Evolutionary conservation across 1,284 basidiomycete genomes (phyloP), one percentile per base, ranked within the genome.

Genomic region (Cutaneotrichosporon sp.): DNA sequence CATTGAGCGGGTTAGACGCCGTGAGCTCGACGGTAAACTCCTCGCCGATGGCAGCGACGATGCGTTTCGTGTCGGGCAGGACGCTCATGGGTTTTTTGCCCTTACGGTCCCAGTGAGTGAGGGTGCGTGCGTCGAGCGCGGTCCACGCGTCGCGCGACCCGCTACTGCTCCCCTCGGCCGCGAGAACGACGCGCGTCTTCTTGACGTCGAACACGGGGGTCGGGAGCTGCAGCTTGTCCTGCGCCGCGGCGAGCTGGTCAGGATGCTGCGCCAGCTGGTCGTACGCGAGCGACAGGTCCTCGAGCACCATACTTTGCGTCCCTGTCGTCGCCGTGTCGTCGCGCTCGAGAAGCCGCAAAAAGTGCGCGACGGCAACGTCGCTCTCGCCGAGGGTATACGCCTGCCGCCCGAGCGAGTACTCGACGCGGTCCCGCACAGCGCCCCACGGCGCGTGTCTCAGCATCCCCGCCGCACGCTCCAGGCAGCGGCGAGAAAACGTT

Each of bases 371-470:
- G 0, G 80, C 79, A 0, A 72, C 67, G 15, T 70, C 72, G 20
- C 76, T 72, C 45, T 77, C 64, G 8, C 79, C 78, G 8, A 77
- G 65, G 9, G 77, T 79, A 64, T 79, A 80, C 0, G 79, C 77
- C 52, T 80, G 79, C 43, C 77, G 63, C 4, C 76, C 79, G 5
- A 80, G 71, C 35, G 77, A 73, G 52, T 79, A 77, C 46, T 79
- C 76, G 21, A 80, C 69, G 45, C 77, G 72, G 46, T 76, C 72
- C 35, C 75, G 70, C 20, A 78, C 70, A 0, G 75, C 68, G 1
- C 61, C 65, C 78, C 79, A 80, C 0, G 67, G 65, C n/a, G 70
- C 62, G 8, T 59, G 38, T 1, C 66, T 63, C 58, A 74, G 76
- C 10, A 76, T 57, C 12, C 66, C 46, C 0, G 75, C 64, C 2